Conservation (phyloP, 805 yeast species). For the Candida chilensis region DNA sequence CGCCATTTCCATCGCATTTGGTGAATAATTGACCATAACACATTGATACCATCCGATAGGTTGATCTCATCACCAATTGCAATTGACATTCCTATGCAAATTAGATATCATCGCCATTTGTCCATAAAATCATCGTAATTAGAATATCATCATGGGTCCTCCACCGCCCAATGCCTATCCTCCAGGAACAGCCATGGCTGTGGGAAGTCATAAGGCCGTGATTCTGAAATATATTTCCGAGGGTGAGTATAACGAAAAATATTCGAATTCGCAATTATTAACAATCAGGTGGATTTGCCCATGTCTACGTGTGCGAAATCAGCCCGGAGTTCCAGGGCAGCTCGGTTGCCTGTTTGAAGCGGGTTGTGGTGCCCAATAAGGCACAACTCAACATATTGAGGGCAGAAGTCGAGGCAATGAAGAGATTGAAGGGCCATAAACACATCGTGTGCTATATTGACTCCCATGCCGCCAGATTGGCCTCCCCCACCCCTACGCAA, state of each 20-base stretch:
- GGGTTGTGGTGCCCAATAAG: slow-evolving; percentile 94
- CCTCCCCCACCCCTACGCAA: slow-evolving; percentile 8
- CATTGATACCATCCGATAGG: too few species aligned
- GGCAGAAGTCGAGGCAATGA: slow-evolving; percentile 98
- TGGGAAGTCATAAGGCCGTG: slow-evolving; percentile 72
- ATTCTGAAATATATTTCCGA: slow-evolving; percentile 69
- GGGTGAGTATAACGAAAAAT: slow-evolving; percentile 29
- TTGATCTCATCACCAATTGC: too few species aligned
- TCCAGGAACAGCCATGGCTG: slow-evolving; percentile 73
- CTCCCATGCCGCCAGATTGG: slow-evolving; percentile 81
- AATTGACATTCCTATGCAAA: too few species aligned
- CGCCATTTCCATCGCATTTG: too few species aligned
- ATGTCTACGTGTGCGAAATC: slow-evolving; percentile 75
- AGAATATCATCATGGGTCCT: slow-evolving; percentile 18
- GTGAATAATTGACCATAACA: too few species aligned
- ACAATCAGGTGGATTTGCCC: slow-evolving; percentile 75
- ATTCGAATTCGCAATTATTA: neutral
- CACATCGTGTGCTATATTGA: slow-evolving; percentile 88
- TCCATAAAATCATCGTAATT: too few species aligned
- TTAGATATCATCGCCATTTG: too few species aligned
- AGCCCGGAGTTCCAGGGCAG: slow-evolving; percentile 42
- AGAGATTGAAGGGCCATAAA: slow-evolving; percentile 67
- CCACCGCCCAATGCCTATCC: slow-evolving; percentile 57
- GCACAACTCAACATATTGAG: slow-evolving; percentile 70
- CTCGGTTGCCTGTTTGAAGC: slow-evolving; percentile 70